Conservation (phyloP, 148 eudicot species). For the Simmondsia chinensis region DNA sequence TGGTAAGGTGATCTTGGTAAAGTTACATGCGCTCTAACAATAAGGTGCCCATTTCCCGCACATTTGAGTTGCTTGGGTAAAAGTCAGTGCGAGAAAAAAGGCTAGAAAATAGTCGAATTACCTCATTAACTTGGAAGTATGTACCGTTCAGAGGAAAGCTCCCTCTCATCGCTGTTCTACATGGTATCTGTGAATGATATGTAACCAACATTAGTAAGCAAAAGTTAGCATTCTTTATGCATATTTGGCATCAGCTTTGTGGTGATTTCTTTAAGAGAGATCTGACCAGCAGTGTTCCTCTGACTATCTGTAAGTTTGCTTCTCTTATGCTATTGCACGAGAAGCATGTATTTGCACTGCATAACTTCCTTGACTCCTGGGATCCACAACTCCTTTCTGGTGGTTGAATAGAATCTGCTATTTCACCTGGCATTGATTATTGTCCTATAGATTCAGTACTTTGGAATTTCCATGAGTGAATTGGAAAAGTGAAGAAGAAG, state of each 20-base stretch:
- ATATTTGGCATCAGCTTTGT: not conserved
- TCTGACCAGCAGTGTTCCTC: conserved; percentile 64
- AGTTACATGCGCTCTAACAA: conserved; percentile 1
- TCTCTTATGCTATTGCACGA: conserved; percentile 43
- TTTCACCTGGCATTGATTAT: conserved; percentile 40
- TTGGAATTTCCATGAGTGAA: not conserved
- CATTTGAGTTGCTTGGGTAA: not conserved
- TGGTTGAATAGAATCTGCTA: conserved; percentile 37
- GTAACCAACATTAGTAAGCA: conserved; percentile 3
- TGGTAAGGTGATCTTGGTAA: too few relatives aligned
- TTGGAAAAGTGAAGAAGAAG: too few relatives aligned
- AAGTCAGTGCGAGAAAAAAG: not conserved
- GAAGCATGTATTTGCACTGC: conserved; percentile 33
- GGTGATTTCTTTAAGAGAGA: not conserved
- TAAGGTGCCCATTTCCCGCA: not conserved
- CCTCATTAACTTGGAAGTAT: conserved; percentile 74
- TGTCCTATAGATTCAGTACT: not conserved
- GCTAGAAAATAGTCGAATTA: conserved; percentile 7
- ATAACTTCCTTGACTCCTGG: conserved; percentile 24
- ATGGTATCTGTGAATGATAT: conserved; percentile 41
- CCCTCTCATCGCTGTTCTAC: conserved; percentile 63
- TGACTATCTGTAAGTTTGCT: conserved; percentile 40
- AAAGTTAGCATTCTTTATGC: not conserved
- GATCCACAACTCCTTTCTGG: conserved; percentile 27
- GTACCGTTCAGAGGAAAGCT: conserved; percentile 68